Percentiles rank a stretch among this genome's conserved stretches.
phyloP scores from a whole-genome alignment of 108 stramenopile species.

The Conticribra guillardii region DNA sequence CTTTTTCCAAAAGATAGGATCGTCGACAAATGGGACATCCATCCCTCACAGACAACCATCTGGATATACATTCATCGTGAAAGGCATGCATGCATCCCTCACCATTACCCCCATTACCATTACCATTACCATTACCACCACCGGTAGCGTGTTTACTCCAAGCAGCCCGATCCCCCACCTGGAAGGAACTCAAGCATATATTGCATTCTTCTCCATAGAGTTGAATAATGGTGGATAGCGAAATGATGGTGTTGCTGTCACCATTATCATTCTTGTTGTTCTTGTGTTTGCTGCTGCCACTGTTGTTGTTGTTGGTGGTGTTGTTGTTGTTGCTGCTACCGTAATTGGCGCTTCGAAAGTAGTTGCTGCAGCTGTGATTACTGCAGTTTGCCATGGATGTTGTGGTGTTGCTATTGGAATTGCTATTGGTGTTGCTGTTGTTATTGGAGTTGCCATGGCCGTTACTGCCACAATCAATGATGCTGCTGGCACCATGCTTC shows the following conservation, averaged over 20 bases:
- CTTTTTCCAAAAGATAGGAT: constrained; percentile 22
- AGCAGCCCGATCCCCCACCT: constrained; percentile 49
- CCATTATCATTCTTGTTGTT: neutral
- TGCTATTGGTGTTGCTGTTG: constrained; percentile 1
- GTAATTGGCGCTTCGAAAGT: neutral
- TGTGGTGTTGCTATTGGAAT: constrained; percentile 15
- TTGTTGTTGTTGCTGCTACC: neutral
- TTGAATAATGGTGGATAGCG: constrained; percentile 6
- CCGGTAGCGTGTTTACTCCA: constrained; percentile 19
- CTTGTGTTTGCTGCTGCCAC: neutral
- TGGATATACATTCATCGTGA: constrained; percentile 68
- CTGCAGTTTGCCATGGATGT: neutral
- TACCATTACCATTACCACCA: neutral
- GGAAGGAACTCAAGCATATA: constrained; percentile 41
- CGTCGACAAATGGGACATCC: constrained; percentile 47
- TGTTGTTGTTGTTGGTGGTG: too few relatives aligned
- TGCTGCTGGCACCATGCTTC: neutral
- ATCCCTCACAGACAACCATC: constrained; percentile 64
- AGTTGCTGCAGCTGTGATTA: too few relatives aligned
- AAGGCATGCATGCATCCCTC: constrained; percentile 59
- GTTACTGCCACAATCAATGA: neutral
- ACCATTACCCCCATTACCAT: neutral
- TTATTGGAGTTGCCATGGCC: neutral
- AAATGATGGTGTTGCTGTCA: neutral
- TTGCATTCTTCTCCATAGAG: constrained; percentile 40